Evolutionary conservation across 2,329 filamentous ascomycete genomes (phyloP).

Genomic region (Alternaria dauci): DNA sequence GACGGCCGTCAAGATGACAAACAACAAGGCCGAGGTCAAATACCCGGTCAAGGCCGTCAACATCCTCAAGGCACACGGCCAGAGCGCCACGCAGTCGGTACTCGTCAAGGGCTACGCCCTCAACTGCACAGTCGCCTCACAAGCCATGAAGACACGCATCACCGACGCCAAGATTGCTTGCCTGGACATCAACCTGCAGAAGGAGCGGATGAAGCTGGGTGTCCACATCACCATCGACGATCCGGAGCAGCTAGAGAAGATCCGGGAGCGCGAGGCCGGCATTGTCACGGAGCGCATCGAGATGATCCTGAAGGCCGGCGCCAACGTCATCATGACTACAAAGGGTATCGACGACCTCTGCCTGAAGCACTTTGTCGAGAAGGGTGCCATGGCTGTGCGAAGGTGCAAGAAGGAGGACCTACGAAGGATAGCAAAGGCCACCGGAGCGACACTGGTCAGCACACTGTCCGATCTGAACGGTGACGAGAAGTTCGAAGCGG

Average conservation of each 20-base stretch:
- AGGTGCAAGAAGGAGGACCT: slow-evolving; percentile 99
- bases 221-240: slow-evolving; percentile 99
- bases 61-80: slow-evolving; percentile 97
- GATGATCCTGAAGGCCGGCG: slow-evolving; percentile 96
- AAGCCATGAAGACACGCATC: slow-evolving; percentile 95
- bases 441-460: slow-evolving; percentile 90
- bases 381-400: slow-evolving; percentile 92
- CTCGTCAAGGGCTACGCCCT: slow-evolving; percentile 96
- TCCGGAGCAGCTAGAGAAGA: slow-evolving; percentile 96
- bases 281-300: slow-evolving; percentile 95
- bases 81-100: slow-evolving; percentile 85
- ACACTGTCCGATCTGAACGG: slow-evolving; percentile 96
- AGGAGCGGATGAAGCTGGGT: slow-evolving; percentile 98
- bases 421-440: slow-evolving; percentile 92
- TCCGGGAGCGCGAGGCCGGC: slow-evolving; percentile 87
- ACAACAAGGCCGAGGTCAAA: slow-evolving; percentile 89
- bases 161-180: slow-evolving; percentile 95
- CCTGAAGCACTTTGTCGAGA: slow-evolving; percentile 93
- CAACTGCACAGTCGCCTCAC: slow-evolving; percentile 98
- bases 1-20: slow-evolving; percentile 90
- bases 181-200: slow-evolving; percentile 97
- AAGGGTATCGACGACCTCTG: slow-evolving; percentile 98
- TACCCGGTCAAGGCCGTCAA: slow-evolving; percentile 99
- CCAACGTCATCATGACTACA: slow-evolving; percentile 94
- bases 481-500: slow-evolving; percentile 93